phyloP scores from a whole-genome alignment of 2,329 filamentous ascomycete species.

The Neophaeococcomyces mojaviensis region DNA sequence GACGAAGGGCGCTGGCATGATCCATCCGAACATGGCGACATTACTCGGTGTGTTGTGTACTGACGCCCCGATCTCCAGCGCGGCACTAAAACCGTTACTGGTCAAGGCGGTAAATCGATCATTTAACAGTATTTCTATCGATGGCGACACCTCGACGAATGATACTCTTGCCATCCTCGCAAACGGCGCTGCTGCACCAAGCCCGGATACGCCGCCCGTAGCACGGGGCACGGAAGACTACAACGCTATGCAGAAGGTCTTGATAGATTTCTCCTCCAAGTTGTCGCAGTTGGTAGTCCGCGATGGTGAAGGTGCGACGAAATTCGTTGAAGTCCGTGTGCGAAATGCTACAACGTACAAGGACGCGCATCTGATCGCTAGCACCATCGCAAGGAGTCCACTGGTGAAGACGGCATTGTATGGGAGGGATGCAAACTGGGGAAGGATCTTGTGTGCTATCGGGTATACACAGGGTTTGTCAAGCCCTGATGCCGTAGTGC shows the following conservation, averaged over 20 bases:
- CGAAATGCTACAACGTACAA: slow-evolving; percentile 61
- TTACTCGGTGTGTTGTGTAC: slow-evolving; percentile 87
- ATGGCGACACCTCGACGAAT: slow-evolving; percentile 96
- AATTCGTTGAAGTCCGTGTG: slow-evolving; percentile 91
- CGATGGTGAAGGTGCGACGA: slow-evolving; percentile 94
- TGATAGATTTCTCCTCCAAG: slow-evolving; percentile 72
- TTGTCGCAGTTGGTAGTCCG: slow-evolving; percentile 89
- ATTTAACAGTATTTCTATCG: slow-evolving; percentile 95
- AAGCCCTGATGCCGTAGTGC: slow-evolving; percentile 38
- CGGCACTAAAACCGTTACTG: slow-evolving; percentile 62
- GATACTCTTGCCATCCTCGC: slow-evolving; percentile 92
- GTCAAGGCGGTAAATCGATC: slow-evolving; percentile 69
- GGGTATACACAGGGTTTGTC: slow-evolving; percentile 57
- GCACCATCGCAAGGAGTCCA: slow-evolving; percentile 80
- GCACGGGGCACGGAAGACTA: slow-evolving; percentile 47
- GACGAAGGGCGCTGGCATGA: slow-evolving; percentile 98
- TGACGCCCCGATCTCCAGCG: slow-evolving; percentile 69
- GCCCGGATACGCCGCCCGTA: slow-evolving; percentile 45
- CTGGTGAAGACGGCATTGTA: slow-evolving; percentile 97
- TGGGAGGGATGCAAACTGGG: slow-evolving; percentile 97
- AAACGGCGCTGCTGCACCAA: slow-evolving; percentile 80
- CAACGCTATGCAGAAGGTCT: slow-evolving; percentile 58
- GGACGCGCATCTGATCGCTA: slow-evolving; percentile 71
- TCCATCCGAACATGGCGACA: slow-evolving; percentile 98
- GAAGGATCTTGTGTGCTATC: slow-evolving; percentile 87